A percentile compares a stretch with the other conserved stretches of the same genome.
phyloP scores from a whole-genome alignment of 495 filamentous ascomycete genomes.

The Halenospora varia region DNA sequence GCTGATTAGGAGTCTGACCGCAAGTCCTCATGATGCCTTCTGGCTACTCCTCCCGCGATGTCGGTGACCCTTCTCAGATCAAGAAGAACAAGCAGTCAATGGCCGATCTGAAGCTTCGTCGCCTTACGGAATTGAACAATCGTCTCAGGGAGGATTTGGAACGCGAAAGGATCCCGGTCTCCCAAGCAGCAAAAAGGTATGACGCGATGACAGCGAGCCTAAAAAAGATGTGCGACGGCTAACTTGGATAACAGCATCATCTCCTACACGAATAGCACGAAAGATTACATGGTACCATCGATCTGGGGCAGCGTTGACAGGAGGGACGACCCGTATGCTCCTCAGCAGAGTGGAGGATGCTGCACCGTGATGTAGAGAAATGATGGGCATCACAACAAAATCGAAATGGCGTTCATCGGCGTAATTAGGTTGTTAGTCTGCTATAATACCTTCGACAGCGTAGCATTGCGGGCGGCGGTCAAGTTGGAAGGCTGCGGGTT shows the following conservation, averaged over 20 bases:
- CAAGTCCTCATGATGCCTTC: constrained; percentile 38
- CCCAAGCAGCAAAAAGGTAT: constrained; percentile 89
- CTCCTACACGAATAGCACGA: constrained; percentile 90
- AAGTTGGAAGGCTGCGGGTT: no score
- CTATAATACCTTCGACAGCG: no score
- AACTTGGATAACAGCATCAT: constrained; percentile 65
- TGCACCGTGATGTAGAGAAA: constrained; percentile 88
- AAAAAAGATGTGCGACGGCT: constrained; percentile 9
- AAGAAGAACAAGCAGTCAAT: constrained; percentile 99
- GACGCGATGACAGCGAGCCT: neutral
- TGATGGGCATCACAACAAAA: no score
- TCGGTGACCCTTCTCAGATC: constrained; percentile 60
- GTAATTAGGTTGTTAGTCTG: no score
- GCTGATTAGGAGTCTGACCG: constrained; percentile 7
- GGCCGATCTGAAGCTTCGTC: constrained; percentile 94
- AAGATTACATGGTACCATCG: constrained; percentile 98
- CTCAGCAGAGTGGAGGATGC: constrained; percentile 84
- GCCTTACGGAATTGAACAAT: constrained; percentile 92
- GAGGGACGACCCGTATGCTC: constrained; percentile 94
- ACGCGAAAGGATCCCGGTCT: constrained; percentile 89
- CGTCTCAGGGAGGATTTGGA: constrained; percentile 93
- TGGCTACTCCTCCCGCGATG: constrained; percentile 49
- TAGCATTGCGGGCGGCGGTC: no score
- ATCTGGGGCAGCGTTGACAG: constrained; percentile 93
- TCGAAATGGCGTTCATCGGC: no score